These are phyloP conservation scores for Myxozyma neotropica DNA, from an alignment of 805 yeast species.

Conservation along the genomic window DNA sequence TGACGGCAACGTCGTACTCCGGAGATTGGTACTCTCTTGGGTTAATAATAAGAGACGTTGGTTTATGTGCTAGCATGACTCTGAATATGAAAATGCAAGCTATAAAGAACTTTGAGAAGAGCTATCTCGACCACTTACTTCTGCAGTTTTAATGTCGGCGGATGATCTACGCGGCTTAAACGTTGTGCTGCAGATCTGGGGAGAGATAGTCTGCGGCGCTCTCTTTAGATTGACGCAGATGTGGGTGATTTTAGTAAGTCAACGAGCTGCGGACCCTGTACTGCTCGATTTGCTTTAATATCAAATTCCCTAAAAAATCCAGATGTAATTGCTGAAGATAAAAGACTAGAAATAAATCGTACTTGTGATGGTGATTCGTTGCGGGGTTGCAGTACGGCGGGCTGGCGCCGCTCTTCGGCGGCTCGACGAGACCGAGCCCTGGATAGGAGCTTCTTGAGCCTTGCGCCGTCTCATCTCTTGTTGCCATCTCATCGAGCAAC, in stretches of 20 bases:
- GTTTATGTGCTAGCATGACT: conserved; percentile 12
- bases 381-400: too few species aligned
- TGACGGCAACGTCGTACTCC: background rate
- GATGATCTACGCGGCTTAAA: conserved; percentile 7
- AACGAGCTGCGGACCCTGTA: background rate
- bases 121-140: background rate
- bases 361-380: too few species aligned
- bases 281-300: too few species aligned
- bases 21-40: conserved; percentile 23
- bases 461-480: too few species aligned
- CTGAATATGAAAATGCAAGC: background rate
- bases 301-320: too few species aligned
- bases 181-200: background rate
- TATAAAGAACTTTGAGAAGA: background rate
- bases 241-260: background rate
- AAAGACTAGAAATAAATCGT: too few species aligned
- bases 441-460: too few species aligned
- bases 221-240: background rate
- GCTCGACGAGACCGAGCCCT: too few species aligned
- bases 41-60: conserved; percentile 15
- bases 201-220: background rate
- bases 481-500: background rate
- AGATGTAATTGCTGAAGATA: too few species aligned
- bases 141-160: background rate
- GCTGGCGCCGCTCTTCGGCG: too few species aligned